These are phyloP conservation scores for Phytophthora meadii DNA, from an alignment of 352 stramenopile genomes.

Conservation along the genomic window DNA sequence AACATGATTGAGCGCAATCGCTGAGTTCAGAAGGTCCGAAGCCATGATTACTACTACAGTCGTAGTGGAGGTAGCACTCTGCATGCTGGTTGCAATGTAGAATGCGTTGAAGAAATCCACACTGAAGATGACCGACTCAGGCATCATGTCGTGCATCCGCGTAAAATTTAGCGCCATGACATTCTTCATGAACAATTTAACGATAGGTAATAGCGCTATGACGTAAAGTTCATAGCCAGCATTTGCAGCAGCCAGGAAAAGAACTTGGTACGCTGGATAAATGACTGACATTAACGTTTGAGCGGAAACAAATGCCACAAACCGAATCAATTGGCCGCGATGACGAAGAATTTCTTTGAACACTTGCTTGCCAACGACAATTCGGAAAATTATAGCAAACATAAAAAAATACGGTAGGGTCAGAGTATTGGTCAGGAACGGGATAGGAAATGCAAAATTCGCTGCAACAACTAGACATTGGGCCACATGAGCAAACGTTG, in stretches of 20 bases:
- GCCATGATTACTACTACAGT: conserved; percentile 8
- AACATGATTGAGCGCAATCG: neutral
- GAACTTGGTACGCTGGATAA: conserved; percentile 25
- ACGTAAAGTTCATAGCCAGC: conserved; percentile 11
- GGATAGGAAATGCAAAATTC: conserved; percentile 21
- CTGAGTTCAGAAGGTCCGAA: neutral
- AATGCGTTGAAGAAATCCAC: conserved; percentile 31
- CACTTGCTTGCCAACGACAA: neutral
- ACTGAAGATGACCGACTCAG: conserved; percentile 28
- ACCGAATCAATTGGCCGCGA: conserved; percentile 7
- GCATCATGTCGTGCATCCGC: conserved; percentile 25
- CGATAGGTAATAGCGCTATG: conserved; percentile 7
- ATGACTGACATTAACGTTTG: conserved; percentile 17
- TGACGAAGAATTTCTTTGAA: conserved; percentile 6
- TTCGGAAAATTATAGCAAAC: neutral
- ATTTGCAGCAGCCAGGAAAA: conserved; percentile 12
- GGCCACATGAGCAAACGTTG: neutral
- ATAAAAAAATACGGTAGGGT: neutral
- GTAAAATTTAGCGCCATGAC: conserved; percentile 9
- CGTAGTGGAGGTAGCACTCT: conserved; percentile 10
- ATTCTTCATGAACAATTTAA: conserved; percentile 25
- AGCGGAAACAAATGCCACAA: conserved; percentile 2
- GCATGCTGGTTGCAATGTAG: conserved; percentile 32
- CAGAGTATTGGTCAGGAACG: conserved; percentile 22
- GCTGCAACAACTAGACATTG: conserved; percentile 2